These are phyloP conservation scores for Neolentinus lepideus DNA, from an alignment of 1,284 basidiomycete genomes.

Conservation along the genomic window DNA sequence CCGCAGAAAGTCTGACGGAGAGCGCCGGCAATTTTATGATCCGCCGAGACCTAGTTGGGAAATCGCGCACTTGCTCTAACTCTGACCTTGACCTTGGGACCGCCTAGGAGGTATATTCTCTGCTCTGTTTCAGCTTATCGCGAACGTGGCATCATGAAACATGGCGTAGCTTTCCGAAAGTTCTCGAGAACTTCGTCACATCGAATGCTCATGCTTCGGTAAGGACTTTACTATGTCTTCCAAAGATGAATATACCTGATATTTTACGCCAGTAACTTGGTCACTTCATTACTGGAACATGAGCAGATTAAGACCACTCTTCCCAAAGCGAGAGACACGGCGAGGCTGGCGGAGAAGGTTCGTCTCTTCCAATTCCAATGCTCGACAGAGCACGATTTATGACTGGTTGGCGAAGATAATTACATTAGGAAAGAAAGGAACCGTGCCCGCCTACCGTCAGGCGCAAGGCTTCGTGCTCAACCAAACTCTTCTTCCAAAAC, in stretches of 20 bases:
- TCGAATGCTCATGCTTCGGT: conserved; percentile 85
- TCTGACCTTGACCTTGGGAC: neutral
- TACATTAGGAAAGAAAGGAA: conserved; percentile 80
- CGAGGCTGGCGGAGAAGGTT: conserved; percentile 91
- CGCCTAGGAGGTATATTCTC: neutral
- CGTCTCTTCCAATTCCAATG: neutral
- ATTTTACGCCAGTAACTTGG: conserved; percentile 67
- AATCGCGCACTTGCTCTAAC: neutral
- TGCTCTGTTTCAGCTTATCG: neutral
- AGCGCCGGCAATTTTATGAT: no score
- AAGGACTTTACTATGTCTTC: conserved; percentile 10
- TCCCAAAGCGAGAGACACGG: conserved; percentile 92
- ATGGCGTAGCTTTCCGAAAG: conserved; percentile 85
- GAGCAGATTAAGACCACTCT: conserved; percentile 96
- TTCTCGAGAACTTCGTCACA: conserved; percentile 85
- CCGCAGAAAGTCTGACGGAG: no score
- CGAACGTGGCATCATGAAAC: conserved; percentile 57
- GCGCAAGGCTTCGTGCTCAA: conserved; percentile 76
- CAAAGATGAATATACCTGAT: neutral
- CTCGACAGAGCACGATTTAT: neutral
- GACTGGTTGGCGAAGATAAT: conserved; percentile 55
- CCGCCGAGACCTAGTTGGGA: neutral
- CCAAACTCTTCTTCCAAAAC: conserved; percentile 64
- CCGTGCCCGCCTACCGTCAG: conserved; percentile 51
- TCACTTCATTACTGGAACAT: conserved; percentile 92